Evolutionary conservation across 139 green algal species (phyloP), one percentile per base, ranked within the genome.

Genomic region (Auxenochlorella pyrenoidosa): DNA sequence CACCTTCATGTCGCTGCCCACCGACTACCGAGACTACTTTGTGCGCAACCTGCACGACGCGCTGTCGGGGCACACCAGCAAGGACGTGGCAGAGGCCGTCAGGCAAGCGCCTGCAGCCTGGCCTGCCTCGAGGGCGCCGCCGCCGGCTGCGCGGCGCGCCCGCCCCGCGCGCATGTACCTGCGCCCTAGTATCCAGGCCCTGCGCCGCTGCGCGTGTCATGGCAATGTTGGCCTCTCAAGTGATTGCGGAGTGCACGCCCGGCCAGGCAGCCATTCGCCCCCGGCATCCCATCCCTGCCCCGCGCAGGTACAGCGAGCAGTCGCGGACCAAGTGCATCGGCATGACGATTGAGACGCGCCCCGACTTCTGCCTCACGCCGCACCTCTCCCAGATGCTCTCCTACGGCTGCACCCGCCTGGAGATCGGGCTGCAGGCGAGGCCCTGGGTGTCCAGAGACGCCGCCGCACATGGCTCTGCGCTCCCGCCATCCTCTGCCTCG

Each of bases 21-120:
- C 85, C 32, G 97, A 99, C 38, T 99, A 99, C 90, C 93, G 97
- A 10, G 97, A 99, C 92, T 99, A 97, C 92, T 99, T 99, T 89
- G 90, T 99, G 21, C 90, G 97, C 83, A 96, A 96, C 89, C 93
- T 99, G 89, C 97, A 99, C 90, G 97, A 99, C 87, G 96, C 97
- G 21, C 95, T 99, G 68, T 96, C 90, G 32, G 97, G 97, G 10
- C 94, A 97, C 89, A 88, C 82, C 24, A 95, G 88, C 77, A 89
- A 82, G 44, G 90, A 82, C 87, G 93, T 98, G 32, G 68, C 26
- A 1, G 94, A 98, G 88, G 94, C 94, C 2, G 93, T 96, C 16
- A 66, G 68, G 73, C n/a, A 44, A 76, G 70, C 70, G 43, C 34
- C 70, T 68, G 16, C 60, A 26, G n/a, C n/a, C n/a, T n/a, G n/a